These are phyloP conservation scores for Haemoproteus tartakovskyi DNA, from an alignment of 169 alveolate species.

Conservation along the genomic window DNA sequence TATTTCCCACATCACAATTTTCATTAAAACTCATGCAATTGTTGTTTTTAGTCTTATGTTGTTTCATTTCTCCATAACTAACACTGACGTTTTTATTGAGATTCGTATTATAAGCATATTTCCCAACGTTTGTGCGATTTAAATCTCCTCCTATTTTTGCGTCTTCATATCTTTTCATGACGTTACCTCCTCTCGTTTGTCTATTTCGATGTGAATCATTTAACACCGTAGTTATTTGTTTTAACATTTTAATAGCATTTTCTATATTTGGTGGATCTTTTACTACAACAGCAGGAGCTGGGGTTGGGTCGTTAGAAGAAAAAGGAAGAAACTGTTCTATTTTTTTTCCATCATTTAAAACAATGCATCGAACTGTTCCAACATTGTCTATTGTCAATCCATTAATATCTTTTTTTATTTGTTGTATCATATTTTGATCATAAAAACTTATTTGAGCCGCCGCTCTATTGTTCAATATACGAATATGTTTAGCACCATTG, in stretches of 20 bases:
- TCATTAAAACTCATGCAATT: no score
- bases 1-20: no score
- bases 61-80: no score
- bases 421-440: conserved; percentile 63
- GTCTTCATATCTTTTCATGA: background rate
- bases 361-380: conserved; percentile 60
- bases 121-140: no score
- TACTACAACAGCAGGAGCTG: background rate
- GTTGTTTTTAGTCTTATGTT: no score
- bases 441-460: conserved; percentile 65
- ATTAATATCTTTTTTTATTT: conserved; percentile 53
- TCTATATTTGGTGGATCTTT: conserved; percentile 3
- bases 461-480: conserved; percentile 41
- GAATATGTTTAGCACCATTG: conserved; percentile 48
- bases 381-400: conserved; percentile 56
- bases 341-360: conserved; percentile 48
- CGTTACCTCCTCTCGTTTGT: background rate
- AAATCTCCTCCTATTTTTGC: no score
- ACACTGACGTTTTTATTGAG: no score
- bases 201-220: background rate
- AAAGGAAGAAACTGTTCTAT: conserved; percentile 59
- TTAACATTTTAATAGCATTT: conserved; percentile 31
- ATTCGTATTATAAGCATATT: no score
- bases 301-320: conserved; percentile 48
- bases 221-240: conserved; percentile 27